phyloP scores from a whole-genome alignment of 108 stramenopile species.

The Cylindrotheca closterium region DNA sequence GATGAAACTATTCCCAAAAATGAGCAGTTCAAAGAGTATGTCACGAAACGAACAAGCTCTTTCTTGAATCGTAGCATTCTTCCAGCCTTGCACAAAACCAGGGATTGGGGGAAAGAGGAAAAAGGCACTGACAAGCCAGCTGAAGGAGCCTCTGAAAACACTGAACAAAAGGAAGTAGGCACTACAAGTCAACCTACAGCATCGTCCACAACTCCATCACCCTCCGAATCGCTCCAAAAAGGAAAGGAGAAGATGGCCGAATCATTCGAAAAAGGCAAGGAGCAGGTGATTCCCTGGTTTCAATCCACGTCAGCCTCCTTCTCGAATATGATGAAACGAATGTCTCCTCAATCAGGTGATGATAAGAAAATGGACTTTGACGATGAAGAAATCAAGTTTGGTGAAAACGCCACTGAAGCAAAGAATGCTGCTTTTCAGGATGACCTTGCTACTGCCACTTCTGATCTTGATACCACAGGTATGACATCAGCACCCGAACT shows the following conservation, averaged over 20 bases:
- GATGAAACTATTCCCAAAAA: not conserved
- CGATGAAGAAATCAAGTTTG: too few species aligned
- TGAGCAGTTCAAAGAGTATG: slow-evolving; percentile 4
- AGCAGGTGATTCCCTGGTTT: not conserved
- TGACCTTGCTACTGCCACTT: too few species aligned
- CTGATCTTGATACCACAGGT: too few species aligned
- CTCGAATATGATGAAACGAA: too few species aligned
- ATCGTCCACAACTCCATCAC: not conserved
- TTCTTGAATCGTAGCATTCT: slow-evolving; percentile 16
- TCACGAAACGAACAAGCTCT: slow-evolving; percentile 18
- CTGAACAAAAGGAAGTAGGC: slow-evolving; percentile 10
- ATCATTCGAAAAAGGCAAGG: not conserved
- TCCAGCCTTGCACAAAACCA: slow-evolving; percentile 17
- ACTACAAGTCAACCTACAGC: too few species aligned
- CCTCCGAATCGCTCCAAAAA: not conserved
- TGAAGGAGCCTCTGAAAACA: slow-evolving; percentile 4
- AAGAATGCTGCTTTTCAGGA: too few species aligned
- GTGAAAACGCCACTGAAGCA: too few species aligned
- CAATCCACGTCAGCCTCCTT: not conserved
- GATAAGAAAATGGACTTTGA: too few species aligned
- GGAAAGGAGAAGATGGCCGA: not conserved
- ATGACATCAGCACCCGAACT: too few species aligned
- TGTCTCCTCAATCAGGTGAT: too few species aligned
- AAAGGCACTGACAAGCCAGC: not conserved
- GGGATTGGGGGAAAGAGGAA: not conserved